These are phyloP conservation scores for Starmerella roubikii DNA, from an alignment of 805 yeast genomes.

Conservation along the genomic window DNA sequence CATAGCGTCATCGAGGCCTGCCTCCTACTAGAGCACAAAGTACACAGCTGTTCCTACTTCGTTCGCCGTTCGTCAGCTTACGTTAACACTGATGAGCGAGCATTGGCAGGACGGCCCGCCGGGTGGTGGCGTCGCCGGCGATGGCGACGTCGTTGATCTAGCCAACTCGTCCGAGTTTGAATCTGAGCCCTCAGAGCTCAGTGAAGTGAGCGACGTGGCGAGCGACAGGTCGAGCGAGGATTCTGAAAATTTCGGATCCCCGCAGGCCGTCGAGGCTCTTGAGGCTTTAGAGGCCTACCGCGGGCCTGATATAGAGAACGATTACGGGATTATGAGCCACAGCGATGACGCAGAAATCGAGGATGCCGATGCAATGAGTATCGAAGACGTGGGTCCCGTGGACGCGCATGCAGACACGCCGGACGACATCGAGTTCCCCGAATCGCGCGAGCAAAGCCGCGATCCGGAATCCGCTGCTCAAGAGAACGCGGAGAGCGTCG, in stretches of 20 bases:
- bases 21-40: no score
- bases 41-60: no score
- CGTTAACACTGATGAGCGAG: no score
- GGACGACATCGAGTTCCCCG: background rate
- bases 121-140: no score
- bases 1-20: no score
- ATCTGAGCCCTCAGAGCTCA: no score
- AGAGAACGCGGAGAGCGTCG: no score
- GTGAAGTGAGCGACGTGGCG: background rate
- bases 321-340: background rate
- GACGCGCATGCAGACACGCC: background rate
- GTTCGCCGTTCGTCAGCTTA: no score
- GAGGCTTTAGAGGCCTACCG: conserved; percentile 3
- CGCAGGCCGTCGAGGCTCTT: conserved; percentile 7
- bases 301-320: conserved; percentile 1
- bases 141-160: no score
- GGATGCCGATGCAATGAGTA: background rate
- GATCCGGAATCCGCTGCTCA: background rate
- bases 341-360: background rate
- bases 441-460: background rate
- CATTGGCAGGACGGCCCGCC: no score
- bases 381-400: background rate
- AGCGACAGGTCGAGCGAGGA: background rate
- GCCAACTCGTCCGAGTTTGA: no score
- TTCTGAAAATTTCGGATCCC: no score